phyloP scores from a whole-genome alignment of 176 grass and related monocot species.

The Oryza australiensis region DNA sequence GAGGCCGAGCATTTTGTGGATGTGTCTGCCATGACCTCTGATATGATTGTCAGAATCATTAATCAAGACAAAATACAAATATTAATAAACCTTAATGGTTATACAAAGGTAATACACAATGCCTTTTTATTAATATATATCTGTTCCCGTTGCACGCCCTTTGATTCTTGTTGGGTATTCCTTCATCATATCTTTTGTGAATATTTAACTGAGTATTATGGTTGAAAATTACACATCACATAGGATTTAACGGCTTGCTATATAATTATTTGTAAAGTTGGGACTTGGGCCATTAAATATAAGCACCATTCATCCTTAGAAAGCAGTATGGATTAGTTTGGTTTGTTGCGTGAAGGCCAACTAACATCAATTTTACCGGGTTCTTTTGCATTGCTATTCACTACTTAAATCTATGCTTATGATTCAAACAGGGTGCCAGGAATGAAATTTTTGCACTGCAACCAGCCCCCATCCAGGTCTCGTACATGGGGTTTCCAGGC shows the following conservation, averaged over 20 bases:
- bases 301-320: not conserved
- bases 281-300: not conserved
- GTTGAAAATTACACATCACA: not conserved
- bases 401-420: slow-evolving; percentile 15
- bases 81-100: slow-evolving; percentile 91
- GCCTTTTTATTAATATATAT: not conserved
- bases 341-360: not conserved
- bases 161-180: not conserved
- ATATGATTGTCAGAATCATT: slow-evolving; percentile 74
- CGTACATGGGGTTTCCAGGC: slow-evolving; percentile 89
- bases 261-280: not conserved
- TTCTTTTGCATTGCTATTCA: slow-evolving; percentile 16
- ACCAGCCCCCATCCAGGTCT: slow-evolving; percentile 82
- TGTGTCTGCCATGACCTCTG: slow-evolving; percentile 81
- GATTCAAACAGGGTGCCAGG: slow-evolving; percentile 71
- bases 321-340: not conserved
- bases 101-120: slow-evolving; percentile 72
- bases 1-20: slow-evolving; percentile 85
- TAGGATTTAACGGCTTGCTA: not conserved
- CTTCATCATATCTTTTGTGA: not conserved
- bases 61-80: slow-evolving; percentile 89
- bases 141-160: not conserved
- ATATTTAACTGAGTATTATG: not conserved
- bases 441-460: slow-evolving; percentile 92
- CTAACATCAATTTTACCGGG: not conserved